Percentiles rank a stretch among this genome's conserved stretches.
Evolutionary conservation across 1,139 yeast genomes (phyloP).

Genomic region (Debaryomyces fabryi): DNA sequence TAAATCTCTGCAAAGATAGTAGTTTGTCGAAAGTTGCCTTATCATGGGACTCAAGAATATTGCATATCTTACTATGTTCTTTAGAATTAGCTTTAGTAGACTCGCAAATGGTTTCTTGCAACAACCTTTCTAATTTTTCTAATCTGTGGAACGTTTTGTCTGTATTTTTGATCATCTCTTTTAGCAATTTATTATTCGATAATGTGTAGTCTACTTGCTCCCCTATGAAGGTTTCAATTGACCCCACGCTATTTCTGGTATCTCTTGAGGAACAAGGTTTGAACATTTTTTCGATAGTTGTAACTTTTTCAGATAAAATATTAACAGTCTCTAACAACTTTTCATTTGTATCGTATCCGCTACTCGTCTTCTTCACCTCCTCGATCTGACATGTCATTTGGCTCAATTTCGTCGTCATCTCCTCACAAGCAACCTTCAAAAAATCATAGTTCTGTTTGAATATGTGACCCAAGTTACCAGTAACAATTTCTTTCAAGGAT

Average conservation of each 20-base stretch:
- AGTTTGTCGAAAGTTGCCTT: background rate
- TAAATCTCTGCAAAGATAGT: background rate
- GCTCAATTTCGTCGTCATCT: conserved; percentile 3
- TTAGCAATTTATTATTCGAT: background rate
- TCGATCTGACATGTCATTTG: conserved; percentile 1
- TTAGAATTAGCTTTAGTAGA: background rate
- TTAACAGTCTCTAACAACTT: background rate
- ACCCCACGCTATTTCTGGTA: background rate
- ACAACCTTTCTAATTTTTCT: background rate
- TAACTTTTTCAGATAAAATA: background rate
- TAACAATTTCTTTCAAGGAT: conserved; percentile 25
- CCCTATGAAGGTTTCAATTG: background rate
- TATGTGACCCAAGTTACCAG: conserved; percentile 12
- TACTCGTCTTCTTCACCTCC: background rate
- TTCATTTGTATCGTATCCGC: background rate
- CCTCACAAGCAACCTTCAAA: conserved; percentile 1
- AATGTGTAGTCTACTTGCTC: background rate
- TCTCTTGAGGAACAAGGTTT: background rate
- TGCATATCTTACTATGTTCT: background rate
- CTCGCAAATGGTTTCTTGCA: background rate
- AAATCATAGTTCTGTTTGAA: conserved; percentile 11
- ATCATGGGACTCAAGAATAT: background rate
- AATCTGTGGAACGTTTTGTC: background rate
- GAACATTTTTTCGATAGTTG: background rate
- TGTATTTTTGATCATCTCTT: background rate